Evolutionary conservation across 495 filamentous ascomycete genomes (phyloP).

Genomic region (Aspergillus incahuasiensis): DNA sequence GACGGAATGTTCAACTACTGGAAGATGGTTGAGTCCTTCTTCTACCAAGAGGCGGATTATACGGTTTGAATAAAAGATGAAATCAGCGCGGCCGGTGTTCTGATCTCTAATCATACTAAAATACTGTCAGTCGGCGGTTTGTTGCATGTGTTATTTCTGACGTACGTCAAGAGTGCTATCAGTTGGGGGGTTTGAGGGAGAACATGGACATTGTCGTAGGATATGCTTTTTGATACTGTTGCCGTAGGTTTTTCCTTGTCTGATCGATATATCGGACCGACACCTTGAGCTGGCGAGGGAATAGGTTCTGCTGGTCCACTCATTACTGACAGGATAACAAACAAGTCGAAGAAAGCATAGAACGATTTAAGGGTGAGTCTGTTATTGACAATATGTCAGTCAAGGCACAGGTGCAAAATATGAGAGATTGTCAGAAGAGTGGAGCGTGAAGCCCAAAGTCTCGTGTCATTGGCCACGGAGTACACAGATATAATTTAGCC

Average conservation of each 20-base stretch:
- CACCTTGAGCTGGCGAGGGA: slow-evolving; percentile 60
- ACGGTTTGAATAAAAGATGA: slow-evolving; percentile 98
- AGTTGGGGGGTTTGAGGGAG: slow-evolving; percentile 93
- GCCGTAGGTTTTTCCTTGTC: slow-evolving; percentile 78
- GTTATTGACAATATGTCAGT: neutral
- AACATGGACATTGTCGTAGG: slow-evolving; percentile 81
- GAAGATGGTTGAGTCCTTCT: slow-evolving; percentile 94
- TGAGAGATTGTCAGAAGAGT: no score
- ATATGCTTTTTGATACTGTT: slow-evolving; percentile 80
- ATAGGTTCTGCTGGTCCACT: slow-evolving; percentile 24
- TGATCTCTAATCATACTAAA: slow-evolving; percentile 90
- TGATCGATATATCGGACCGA: slow-evolving; percentile 75
- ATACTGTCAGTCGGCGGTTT: slow-evolving; percentile 16
- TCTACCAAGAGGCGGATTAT: slow-evolving; percentile 98
- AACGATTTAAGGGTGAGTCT: neutral
- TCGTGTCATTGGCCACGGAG: no score
- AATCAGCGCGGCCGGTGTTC: slow-evolving; percentile 84
- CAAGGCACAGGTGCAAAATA: no score
- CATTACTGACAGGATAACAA: neutral
- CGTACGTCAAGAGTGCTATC: slow-evolving; percentile 94
- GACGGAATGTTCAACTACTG: slow-evolving; percentile 79
- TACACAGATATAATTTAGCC: no score
- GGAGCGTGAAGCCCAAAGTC: no score
- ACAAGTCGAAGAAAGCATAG: neutral
- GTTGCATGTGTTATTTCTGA: neutral